Conservation (phyloP, 805 yeast species). For the Yarrowia yakushimensis region DNA sequence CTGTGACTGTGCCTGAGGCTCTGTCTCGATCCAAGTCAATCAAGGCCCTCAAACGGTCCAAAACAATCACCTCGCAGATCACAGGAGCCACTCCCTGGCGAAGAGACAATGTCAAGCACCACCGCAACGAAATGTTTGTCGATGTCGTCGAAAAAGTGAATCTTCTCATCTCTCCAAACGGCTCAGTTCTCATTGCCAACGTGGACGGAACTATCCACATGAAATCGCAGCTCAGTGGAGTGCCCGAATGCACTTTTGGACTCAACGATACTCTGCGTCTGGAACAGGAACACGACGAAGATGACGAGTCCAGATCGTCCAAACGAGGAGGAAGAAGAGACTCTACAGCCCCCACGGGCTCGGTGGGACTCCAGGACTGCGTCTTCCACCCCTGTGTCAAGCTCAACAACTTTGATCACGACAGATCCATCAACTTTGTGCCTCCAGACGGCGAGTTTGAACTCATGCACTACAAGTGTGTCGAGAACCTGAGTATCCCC, state of each 20-base stretch:
- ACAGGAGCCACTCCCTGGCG: constrained; percentile 64
- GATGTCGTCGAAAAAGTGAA: constrained; percentile 74
- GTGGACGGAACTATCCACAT: constrained; percentile 73
- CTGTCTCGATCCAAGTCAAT: neutral
- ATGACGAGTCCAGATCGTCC: constrained; percentile 31
- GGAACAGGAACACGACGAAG: constrained; percentile 29
- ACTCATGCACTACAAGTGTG: constrained; percentile 67
- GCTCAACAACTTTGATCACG: constrained; percentile 61
- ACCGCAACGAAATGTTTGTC: constrained; percentile 74
- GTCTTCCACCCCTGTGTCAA: constrained; percentile 87
- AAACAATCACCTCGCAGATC: constrained; percentile 37
- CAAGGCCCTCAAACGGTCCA: constrained; percentile 25
- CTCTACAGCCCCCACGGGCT: constrained; percentile 38
- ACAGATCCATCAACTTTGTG: constrained; percentile 62
- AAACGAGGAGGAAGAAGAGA: constrained; percentile 30
- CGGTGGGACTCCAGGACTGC: constrained; percentile 65
- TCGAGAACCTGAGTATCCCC: constrained; percentile 63
- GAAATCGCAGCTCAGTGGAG: constrained; percentile 71
- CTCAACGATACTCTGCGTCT: constrained; percentile 53
- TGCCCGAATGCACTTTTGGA: constrained; percentile 80
- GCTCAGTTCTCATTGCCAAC: constrained; percentile 58
- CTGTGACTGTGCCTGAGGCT: neutral
- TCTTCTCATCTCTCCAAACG: constrained; percentile 59
- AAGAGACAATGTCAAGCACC: constrained; percentile 62
- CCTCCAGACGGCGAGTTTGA: constrained; percentile 91